These are phyloP conservation scores for Vaccinium darrowii DNA, from an alignment of 148 eudicot genomes.

Conservation along the genomic window DNA sequence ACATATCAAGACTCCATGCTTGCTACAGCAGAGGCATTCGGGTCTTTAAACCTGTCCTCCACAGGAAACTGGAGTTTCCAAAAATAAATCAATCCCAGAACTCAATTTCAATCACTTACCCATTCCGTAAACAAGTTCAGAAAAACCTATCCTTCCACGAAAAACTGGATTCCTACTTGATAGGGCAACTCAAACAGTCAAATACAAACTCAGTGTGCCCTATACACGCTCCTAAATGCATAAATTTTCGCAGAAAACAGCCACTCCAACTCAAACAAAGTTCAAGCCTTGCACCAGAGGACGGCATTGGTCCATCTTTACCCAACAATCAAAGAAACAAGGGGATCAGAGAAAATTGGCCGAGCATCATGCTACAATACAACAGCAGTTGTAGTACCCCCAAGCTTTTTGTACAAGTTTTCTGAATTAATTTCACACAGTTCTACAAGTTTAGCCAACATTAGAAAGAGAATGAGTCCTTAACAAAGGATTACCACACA, in stretches of 20 bases:
- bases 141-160: neutral
- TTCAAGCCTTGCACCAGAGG: neutral
- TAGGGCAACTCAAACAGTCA: neutral
- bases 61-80: neutral
- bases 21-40: neutral
- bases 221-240: neutral
- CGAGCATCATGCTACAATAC: neutral
- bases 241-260: neutral
- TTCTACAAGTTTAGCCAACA: slow-evolving; percentile 32
- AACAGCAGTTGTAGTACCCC: neutral
- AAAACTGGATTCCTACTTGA: neutral
- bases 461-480: slow-evolving; percentile 1
- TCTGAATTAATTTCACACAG: slow-evolving; percentile 28
- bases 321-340: neutral
- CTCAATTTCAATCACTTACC: neutral
- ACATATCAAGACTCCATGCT: neutral
- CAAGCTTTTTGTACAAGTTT: slow-evolving; percentile 3
- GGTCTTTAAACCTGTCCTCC: neutral
- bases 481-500: slow-evolving; percentile 49
- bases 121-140: neutral
- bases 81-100: neutral
- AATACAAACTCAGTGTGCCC: neutral
- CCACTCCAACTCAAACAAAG: neutral
- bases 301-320: neutral
- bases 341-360: neutral